phyloP scores from a whole-genome alignment of 495 filamentous ascomycete species.

The Hypoxylon perforatum region DNA sequence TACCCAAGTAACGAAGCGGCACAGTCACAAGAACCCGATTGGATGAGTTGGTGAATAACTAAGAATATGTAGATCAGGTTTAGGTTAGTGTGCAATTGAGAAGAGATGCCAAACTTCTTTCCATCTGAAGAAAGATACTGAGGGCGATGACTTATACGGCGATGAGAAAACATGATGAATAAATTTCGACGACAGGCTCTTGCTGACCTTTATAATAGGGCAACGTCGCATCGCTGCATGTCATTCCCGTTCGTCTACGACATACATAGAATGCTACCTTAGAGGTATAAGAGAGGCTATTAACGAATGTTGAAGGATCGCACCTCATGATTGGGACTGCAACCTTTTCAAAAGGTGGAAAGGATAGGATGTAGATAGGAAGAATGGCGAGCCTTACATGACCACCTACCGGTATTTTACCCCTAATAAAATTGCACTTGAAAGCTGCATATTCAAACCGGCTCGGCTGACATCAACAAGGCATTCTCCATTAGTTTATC shows the following conservation, averaged over 20 bases:
- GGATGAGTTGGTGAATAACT: neutral
- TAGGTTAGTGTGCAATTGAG: too few relatives aligned
- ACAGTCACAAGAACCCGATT: neutral
- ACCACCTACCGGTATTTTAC: too few relatives aligned
- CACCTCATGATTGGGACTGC: neutral
- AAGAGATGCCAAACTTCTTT: neutral
- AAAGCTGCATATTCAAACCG: too few relatives aligned
- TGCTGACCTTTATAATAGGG: neutral
- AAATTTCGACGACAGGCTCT: neutral
- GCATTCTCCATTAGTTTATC: neutral
- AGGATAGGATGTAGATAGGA: neutral
- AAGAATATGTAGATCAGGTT: too few relatives aligned
- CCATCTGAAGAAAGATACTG: neutral
- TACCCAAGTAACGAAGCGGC: constrained; percentile 1
- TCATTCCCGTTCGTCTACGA: constrained; percentile 28
- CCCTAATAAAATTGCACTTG: too few relatives aligned
- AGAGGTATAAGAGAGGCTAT: constrained; percentile 14
- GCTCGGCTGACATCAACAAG: constrained; percentile 4
- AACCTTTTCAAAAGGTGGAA: constrained; percentile 6
- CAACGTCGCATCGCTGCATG: constrained; percentile 30
- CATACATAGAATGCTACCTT: constrained; percentile 12
- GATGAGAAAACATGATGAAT: neutral
- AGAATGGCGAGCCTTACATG: too few relatives aligned
- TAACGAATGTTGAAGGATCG: constrained; percentile 16
- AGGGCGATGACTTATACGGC: neutral